Percentiles rank a stretch among this genome's conserved stretches.
phyloP scores from a whole-genome alignment of 257 asterid species.

The Solanum habrochaites region DNA sequence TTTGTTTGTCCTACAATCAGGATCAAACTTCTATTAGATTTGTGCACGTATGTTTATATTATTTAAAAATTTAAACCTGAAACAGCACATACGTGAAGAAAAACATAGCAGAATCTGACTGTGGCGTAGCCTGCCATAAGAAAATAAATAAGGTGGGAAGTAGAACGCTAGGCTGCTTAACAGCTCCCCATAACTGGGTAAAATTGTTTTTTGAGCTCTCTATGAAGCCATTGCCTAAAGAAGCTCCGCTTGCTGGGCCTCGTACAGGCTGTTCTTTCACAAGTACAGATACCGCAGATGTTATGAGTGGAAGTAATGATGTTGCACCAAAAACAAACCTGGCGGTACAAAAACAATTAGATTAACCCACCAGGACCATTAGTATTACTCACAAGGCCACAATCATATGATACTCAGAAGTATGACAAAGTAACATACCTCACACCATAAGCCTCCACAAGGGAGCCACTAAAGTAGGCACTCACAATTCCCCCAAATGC shows the following conservation, averaged over 20 bases:
- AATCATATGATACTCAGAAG: background rate
- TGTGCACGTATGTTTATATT: background rate
- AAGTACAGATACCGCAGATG: slow-evolving; percentile 91
- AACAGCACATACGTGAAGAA: slow-evolving; percentile 72
- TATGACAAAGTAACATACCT: slow-evolving; percentile 36
- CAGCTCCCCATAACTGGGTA: slow-evolving; percentile 57
- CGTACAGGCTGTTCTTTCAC: slow-evolving; percentile 67
- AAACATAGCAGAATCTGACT: slow-evolving; percentile 96
- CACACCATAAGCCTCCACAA: slow-evolving; percentile 93
- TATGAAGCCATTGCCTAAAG: slow-evolving; percentile 29
- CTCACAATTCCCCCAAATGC: slow-evolving; percentile 96
- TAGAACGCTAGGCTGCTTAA: slow-evolving; percentile 68
- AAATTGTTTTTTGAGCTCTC: slow-evolving; percentile 45
- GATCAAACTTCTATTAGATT: background rate
- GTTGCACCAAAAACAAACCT: slow-evolving; percentile 96
- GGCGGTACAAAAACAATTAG: slow-evolving; percentile 12
- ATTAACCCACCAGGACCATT: background rate
- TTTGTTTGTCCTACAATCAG: slow-evolving; percentile 59
- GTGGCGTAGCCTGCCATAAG: slow-evolving; percentile 96
- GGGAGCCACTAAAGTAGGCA: slow-evolving; percentile 95
- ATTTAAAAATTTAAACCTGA: background rate
- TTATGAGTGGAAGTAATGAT: slow-evolving; percentile 84
- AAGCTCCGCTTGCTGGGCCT: slow-evolving; percentile 27
- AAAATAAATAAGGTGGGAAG: slow-evolving; percentile 92
- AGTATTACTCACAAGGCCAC: background rate